Conservation (phyloP, 495 filamentous ascomycete species). For the Aspergillus egyptiacus region DNA sequence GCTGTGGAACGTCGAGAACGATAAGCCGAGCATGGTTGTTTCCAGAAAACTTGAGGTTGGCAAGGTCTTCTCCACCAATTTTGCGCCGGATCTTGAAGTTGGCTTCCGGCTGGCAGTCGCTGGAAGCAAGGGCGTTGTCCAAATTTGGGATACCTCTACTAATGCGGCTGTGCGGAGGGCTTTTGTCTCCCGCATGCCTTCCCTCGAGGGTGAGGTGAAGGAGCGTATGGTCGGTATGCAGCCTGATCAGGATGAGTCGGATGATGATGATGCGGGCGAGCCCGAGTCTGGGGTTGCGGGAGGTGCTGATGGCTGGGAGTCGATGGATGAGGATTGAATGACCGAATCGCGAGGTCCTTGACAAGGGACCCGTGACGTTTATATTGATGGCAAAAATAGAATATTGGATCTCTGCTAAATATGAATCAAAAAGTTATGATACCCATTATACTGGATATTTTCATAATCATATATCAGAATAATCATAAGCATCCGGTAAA, state of each 20-base stretch:
- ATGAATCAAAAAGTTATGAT: conserved; percentile 10
- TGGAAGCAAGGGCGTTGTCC: conserved; percentile 88
- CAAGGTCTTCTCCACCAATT: conserved; percentile 85
- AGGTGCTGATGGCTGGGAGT: conserved; percentile 66
- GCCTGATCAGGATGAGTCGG: conserved; percentile 58
- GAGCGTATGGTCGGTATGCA: conserved; percentile 72
- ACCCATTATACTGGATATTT: neutral
- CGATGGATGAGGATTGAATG: conserved; percentile 76
- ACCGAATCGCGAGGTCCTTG: too few species aligned
- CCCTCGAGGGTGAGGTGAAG: conserved; percentile 55
- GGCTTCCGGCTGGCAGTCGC: conserved; percentile 88
- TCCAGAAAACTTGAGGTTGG: conserved; percentile 87
- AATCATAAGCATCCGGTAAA: too few species aligned
- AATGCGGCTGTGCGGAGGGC: conserved; percentile 82
- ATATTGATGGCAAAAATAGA: neutral
- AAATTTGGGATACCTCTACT: conserved; percentile 95
- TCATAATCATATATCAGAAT: too few species aligned
- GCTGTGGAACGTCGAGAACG: conserved; percentile 85
- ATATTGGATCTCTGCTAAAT: neutral
- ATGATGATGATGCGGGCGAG: conserved; percentile 46
- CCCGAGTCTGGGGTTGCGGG: conserved; percentile 46
- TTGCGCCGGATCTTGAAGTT: conserved; percentile 83
- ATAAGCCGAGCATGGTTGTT: conserved; percentile 77
- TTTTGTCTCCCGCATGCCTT: conserved; percentile 68
- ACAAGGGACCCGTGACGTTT: too few species aligned